Conservation (phyloP, 805 yeast species). For the Myxozyma neglecta region DNA sequence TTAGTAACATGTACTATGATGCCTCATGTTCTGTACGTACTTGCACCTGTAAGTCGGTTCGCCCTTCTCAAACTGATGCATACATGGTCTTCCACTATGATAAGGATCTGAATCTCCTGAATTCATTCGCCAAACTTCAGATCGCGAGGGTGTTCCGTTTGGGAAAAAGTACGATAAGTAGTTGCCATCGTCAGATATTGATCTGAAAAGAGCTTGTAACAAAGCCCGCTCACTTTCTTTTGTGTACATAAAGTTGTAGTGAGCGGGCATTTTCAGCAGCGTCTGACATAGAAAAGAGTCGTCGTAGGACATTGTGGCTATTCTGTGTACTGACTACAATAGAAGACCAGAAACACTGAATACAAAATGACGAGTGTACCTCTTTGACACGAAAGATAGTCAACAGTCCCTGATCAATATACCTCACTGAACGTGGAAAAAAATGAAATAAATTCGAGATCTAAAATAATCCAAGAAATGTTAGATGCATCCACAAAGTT, state of each 20-base stretch:
- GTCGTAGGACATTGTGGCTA: conserved; percentile 5
- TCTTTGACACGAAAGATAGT: background rate
- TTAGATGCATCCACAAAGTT: too few species aligned
- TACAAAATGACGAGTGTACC: background rate
- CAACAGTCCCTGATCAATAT: background rate
- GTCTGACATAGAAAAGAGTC: conserved; percentile 17
- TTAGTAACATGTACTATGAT: background rate
- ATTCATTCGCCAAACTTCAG: conserved; percentile 28
- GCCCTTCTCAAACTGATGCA: conserved; percentile 68
- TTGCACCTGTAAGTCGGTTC: conserved; percentile 77
- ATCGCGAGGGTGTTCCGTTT: conserved; percentile 25
- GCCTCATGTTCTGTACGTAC: conserved; percentile 27
- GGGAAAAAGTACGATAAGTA: conserved; percentile 47
- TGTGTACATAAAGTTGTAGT: conserved; percentile 35
- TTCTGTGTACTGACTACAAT: background rate
- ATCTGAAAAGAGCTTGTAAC: conserved; percentile 44
- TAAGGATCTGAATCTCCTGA: conserved; percentile 34
- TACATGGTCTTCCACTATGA: conserved; percentile 72
- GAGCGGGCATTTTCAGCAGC: conserved; percentile 38
- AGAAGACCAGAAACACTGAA: background rate
- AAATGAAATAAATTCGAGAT: background rate
- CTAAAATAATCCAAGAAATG: too few species aligned
- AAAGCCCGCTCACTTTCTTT: conserved; percentile 30
- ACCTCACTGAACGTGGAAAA: background rate
- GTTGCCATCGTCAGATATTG: conserved; percentile 47